These are phyloP conservation scores for Didymella pinodella DNA, from an alignment of 2,329 filamentous ascomycete genomes.

Conservation along the genomic window DNA sequence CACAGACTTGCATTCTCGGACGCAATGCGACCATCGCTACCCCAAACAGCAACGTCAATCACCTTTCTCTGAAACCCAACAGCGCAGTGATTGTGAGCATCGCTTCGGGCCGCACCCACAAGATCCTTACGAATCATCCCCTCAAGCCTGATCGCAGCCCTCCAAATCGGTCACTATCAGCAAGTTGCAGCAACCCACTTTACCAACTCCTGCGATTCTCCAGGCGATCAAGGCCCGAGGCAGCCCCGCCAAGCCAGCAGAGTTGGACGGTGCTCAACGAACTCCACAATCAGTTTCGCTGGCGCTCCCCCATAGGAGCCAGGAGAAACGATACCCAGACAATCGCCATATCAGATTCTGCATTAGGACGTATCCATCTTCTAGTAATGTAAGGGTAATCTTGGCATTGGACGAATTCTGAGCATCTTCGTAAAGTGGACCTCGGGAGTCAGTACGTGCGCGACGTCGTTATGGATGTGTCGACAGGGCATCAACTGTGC, in stretches of 20 bases:
- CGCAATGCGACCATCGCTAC: constrained; percentile 1
- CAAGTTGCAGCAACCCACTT: not conserved
- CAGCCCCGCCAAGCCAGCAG: constrained; percentile 14
- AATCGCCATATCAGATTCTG: constrained; percentile 11
- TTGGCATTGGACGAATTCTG: constrained; percentile 9
- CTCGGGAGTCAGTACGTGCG: constrained; percentile 2
- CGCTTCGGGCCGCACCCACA: constrained; percentile 17
- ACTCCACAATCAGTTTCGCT: constrained; percentile 14
- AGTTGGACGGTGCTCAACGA: constrained; percentile 3
- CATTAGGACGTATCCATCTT: constrained; percentile 5
- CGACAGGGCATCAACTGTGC: constrained; percentile 2
- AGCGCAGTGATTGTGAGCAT: constrained; percentile 10
- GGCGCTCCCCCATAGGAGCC: constrained; percentile 8
- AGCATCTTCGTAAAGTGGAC: constrained; percentile 1
- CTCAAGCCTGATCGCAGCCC: constrained; percentile 14
- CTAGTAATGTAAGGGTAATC: constrained; percentile 15
- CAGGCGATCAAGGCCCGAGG: constrained; percentile 16
- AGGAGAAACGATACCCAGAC: constrained; percentile 1
- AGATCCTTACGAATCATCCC: constrained; percentile 6
- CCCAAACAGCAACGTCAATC: not conserved
- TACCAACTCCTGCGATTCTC: constrained; percentile 7
- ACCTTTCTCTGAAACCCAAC: constrained; percentile 8
- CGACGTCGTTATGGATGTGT: constrained; percentile 6
- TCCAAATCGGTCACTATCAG: constrained; percentile 5
- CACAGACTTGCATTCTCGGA: not conserved